phyloP scores from a whole-genome alignment of 768 basidiomycete genomes.

The Kwoniella shandongensis region DNA sequence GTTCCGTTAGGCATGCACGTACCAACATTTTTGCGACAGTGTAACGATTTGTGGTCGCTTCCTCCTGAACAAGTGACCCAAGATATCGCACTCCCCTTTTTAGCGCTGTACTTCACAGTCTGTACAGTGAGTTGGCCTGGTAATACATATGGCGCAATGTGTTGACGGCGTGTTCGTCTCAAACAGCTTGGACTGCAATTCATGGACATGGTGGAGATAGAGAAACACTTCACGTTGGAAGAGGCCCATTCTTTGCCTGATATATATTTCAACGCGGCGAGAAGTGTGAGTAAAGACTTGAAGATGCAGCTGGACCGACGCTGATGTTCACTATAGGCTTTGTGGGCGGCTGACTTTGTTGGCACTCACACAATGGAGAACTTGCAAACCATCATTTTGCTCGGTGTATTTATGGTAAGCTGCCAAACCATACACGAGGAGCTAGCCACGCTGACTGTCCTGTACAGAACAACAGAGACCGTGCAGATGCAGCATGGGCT shows the following conservation, averaged over 20 bases:
- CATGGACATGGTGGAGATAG: conserved; percentile 47
- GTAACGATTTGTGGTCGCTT: conserved; percentile 52
- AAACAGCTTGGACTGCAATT: conserved; percentile 52
- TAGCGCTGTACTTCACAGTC: conserved; percentile 49
- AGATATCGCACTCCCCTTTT: conserved; percentile 50
- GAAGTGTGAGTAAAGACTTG: conserved; percentile 27
- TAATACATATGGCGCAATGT: background rate
- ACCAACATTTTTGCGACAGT: conserved; percentile 52
- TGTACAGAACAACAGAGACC: conserved; percentile 52
- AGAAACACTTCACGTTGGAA: conserved; percentile 46
- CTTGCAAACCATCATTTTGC: conserved; percentile 48
- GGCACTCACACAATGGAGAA: conserved; percentile 48
- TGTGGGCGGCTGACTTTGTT: conserved; percentile 53
- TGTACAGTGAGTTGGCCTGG: conserved; percentile 41
- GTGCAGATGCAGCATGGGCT: conserved; percentile 53
- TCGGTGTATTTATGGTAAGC: conserved; percentile 51
- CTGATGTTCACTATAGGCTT: conserved; percentile 24
- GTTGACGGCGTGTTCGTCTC: background rate
- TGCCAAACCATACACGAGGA: background rate
- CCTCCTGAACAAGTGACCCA: conserved; percentile 39
- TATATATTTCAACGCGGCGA: conserved; percentile 44
- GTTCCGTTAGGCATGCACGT: conserved; percentile 46
- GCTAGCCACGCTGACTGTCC: background rate
- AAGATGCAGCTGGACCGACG: background rate
- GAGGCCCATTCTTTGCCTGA: conserved; percentile 47